Conservation (phyloP, 2,329 filamentous ascomycete genomes). For the Fusarium sp. region DNA sequence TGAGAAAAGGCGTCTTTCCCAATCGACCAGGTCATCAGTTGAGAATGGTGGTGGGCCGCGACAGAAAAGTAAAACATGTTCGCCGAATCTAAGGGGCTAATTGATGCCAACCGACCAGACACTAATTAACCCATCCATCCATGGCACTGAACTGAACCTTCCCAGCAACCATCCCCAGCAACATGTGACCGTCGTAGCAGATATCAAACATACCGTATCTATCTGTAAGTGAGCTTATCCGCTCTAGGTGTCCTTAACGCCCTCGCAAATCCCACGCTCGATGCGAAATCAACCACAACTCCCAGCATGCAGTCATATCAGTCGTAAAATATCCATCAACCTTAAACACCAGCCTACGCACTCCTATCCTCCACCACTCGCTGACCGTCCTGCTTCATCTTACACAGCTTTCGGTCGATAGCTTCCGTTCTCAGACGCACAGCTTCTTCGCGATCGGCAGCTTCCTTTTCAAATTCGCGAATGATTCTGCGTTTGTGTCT, state of each 20-base stretch:
- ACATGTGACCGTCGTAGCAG: constrained; percentile 29
- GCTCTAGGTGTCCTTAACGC: constrained; percentile 28
- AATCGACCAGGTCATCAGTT: constrained; percentile 63
- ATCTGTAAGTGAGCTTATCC: constrained; percentile 25
- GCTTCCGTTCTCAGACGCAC: constrained; percentile 61
- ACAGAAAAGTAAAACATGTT: constrained; percentile 66
- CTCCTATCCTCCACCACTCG: constrained; percentile 59
- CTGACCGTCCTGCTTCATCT: constrained; percentile 64
- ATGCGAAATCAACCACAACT: constrained; percentile 34
- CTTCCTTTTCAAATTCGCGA: constrained; percentile 61
- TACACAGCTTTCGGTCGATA: constrained; percentile 63
- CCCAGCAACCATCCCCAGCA: constrained; percentile 19
- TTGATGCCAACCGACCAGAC: constrained; percentile 22
- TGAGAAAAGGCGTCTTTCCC: constrained; percentile 65
- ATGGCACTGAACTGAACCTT: constrained; percentile 30
- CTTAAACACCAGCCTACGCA: constrained; percentile 16
- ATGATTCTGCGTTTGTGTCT: constrained; percentile 59
- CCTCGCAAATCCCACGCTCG: constrained; percentile 21
- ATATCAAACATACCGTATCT: constrained; percentile 5
- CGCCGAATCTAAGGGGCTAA: constrained; percentile 53
- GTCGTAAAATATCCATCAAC: constrained; percentile 33
- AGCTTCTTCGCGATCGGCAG: constrained; percentile 61
- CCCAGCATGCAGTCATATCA: constrained; percentile 42
- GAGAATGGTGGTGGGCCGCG: constrained; percentile 66
- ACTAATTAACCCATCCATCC: constrained; percentile 31